phyloP scores from a whole-genome alignment of 164 flowering plant genomes.

The Magnolia kwangsiensis region DNA sequence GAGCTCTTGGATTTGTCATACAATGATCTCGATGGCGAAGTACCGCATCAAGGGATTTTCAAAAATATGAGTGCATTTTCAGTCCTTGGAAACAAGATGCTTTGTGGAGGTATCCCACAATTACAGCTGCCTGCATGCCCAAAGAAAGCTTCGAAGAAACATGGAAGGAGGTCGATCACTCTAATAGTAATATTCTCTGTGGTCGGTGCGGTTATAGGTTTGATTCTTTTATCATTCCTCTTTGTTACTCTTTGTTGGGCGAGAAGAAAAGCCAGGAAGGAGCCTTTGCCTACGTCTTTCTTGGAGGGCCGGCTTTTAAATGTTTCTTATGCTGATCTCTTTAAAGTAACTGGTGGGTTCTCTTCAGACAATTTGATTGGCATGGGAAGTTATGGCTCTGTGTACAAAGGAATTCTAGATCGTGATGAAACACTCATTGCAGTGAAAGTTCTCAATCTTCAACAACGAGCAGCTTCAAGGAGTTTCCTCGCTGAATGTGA shows the following conservation, averaged over 20 bases:
- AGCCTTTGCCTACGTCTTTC: neutral
- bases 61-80: too few species aligned
- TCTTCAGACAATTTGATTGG: conserved; percentile 30
- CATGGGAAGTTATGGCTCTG: conserved; percentile 32
- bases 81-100: neutral
- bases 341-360: conserved; percentile 25
- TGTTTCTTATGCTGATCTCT: conserved; percentile 21
- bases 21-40: too few species aligned
- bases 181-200: neutral
- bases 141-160: neutral
- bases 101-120: neutral
- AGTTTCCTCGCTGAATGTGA: conserved; percentile 33
- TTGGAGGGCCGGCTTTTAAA: neutral
- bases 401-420: conserved; percentile 26
- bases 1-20: too few species aligned
- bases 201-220: neutral
- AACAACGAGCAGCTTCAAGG: conserved; percentile 20
- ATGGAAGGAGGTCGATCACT: neutral
- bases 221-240: neutral
- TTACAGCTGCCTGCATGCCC: neutral
- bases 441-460: conserved; percentile 32
- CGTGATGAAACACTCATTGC: conserved; percentile 19
- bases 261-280: neutral
- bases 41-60: too few species aligned
- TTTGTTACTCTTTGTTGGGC: neutral